Evolutionary conservation across 495 filamentous ascomycete genomes (phyloP).

Genomic region (Penicillium waksmanii): DNA sequence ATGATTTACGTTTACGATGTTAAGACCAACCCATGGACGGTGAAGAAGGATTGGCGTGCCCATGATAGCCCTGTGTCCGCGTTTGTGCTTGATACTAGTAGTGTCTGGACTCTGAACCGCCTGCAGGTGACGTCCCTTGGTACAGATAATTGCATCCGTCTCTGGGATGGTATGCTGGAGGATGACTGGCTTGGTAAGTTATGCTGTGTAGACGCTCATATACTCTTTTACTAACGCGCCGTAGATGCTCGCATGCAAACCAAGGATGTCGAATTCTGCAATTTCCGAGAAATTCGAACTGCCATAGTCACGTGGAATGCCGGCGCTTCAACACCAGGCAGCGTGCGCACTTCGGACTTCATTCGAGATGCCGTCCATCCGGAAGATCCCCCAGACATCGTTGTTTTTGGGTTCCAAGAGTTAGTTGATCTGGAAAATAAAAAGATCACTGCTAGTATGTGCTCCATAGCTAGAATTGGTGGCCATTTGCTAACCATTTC

Average conservation of each 20-base stretch:
- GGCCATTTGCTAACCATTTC: conserved; percentile 25
- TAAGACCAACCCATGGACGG: conserved; percentile 76
- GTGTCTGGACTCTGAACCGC: conserved; percentile 84
- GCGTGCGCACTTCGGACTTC: conserved; percentile 75
- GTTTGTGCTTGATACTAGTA: conserved; percentile 77
- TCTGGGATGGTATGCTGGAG: conserved; percentile 93
- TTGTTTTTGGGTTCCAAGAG: conserved; percentile 98
- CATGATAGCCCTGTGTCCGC: conserved; percentile 80
- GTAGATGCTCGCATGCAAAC: conserved; percentile 82
- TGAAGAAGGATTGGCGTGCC: conserved; percentile 93
- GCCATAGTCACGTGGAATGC: conserved; percentile 94
- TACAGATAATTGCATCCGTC: conserved; percentile 78
- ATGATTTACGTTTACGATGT: conserved; percentile 94
- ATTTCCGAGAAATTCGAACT: conserved; percentile 77
- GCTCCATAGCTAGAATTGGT: background rate
- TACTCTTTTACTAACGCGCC: conserved; percentile 28
- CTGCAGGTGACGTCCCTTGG: conserved; percentile 88
- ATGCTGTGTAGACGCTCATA: background rate
- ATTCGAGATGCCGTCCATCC: conserved; percentile 72
- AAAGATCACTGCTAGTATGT: conserved; percentile 89
- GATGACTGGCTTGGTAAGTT: conserved; percentile 85
- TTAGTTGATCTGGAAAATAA: conserved; percentile 97
- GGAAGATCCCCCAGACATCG: conserved; percentile 79
- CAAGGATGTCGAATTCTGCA: conserved; percentile 79
- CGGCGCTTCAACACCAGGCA: conserved; percentile 84